A percentile compares a stretch with the other conserved stretches of the same genome.
Evolutionary conservation across 768 basidiomycete genomes (phyloP).

Genomic region (Calocybe cyanea): DNA sequence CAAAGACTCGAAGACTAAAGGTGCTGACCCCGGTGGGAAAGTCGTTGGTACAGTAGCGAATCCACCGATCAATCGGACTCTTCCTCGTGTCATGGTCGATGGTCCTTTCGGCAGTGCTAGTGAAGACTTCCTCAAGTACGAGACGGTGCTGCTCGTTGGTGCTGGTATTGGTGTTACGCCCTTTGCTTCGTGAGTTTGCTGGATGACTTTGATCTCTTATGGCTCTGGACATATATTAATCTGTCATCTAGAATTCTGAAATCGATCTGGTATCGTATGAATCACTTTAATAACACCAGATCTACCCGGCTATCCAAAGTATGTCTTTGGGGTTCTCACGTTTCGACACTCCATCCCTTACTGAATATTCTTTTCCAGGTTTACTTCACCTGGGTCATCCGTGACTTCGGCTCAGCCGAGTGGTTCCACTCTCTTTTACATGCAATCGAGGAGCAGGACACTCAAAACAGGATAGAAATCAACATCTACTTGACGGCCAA

Average conservation of each 20-base stretch:
- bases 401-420: conserved; percentile 84
- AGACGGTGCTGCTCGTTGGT: conserved; percentile 85
- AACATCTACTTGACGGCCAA: conserved; percentile 53
- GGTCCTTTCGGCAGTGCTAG: conserved; percentile 92
- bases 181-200: conserved; percentile 87
- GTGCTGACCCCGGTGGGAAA: conserved; percentile 48
- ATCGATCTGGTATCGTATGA: conserved; percentile 96
- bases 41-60: conserved; percentile 55
- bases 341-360: not conserved
- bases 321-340: not conserved
- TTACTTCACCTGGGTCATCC: conserved; percentile 95
- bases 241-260: conserved; percentile 79
- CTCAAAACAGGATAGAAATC: conserved; percentile 77
- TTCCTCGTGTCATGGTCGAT: conserved; percentile 94
- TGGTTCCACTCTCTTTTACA: conserved; percentile 94
- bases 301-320: conserved; percentile 85
- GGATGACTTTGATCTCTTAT: too few species aligned
- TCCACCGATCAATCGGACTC: conserved; percentile 62
- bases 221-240: too few species aligned
- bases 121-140: conserved; percentile 89
- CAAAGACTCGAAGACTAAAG: conserved; percentile 50
- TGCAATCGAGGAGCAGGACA: conserved; percentile 92
- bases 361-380: conserved; percentile 32
- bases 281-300: conserved; percentile 71
- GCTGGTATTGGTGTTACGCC: conserved; percentile 97